Evolutionary conservation across 140 eudicot genomes (phyloP).

Genomic region (Anethum foeniculum): DNA sequence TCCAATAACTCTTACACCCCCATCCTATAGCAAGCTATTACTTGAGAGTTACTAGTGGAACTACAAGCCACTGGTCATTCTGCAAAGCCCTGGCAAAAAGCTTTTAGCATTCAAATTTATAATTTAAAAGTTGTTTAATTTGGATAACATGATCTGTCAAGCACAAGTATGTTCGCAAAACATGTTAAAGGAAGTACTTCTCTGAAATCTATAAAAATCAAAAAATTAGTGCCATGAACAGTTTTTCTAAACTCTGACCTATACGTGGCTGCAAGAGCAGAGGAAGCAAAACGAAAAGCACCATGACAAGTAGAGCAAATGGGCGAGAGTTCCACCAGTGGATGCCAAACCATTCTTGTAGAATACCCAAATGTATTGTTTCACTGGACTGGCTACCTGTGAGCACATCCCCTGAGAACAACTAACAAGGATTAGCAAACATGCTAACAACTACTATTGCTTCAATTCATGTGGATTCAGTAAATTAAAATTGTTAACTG

Average conservation of each 20-base stretch:
- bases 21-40: neutral
- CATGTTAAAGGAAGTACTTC: neutral
- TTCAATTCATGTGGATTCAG: neutral
- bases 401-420: slow-evolving; percentile 70
- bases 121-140: neutral
- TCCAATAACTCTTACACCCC: neutral
- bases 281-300: slow-evolving; percentile 64
- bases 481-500: neutral
- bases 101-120: neutral
- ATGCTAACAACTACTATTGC: neutral
- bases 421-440: slow-evolving; percentile 9
- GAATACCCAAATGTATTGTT: slow-evolving; percentile 62
- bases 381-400: slow-evolving; percentile 65
- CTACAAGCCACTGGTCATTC: neutral
- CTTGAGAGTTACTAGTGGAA: neutral
- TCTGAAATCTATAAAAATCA: neutral
- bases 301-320: slow-evolving; percentile 50
- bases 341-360: slow-evolving; percentile 91
- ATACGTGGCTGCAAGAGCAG: slow-evolving; percentile 67
- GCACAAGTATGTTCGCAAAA: neutral
- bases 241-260: slow-evolving; percentile 36
- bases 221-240: neutral
- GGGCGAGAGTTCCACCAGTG: slow-evolving; percentile 95
- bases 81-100: neutral
- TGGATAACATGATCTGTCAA: neutral